Percentiles rank a stretch among this genome's conserved stretches.
phyloP scores from a whole-genome alignment of 371 early-diverging fungal species.

The Funneliformis caledonium region DNA sequence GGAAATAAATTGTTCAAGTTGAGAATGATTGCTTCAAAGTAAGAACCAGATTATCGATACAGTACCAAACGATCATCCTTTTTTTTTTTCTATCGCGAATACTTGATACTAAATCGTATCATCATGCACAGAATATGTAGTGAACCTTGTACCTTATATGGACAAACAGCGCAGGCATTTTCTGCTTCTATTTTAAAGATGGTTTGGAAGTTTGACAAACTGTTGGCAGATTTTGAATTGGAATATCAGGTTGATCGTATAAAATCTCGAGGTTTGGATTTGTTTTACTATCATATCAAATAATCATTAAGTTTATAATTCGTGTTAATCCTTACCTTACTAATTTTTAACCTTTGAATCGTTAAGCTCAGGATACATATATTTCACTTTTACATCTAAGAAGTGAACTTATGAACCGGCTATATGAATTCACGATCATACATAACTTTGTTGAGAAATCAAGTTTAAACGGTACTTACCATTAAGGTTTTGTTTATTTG shows the following conservation, averaged over 20 bases:
- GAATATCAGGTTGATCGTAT: background rate
- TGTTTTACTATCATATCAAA: background rate
- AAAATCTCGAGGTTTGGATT: constrained; percentile 1
- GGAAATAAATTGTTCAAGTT: constrained; percentile 18
- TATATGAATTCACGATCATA: constrained; percentile 5
- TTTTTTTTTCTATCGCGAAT: background rate
- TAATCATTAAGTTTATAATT: background rate
- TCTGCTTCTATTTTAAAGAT: constrained; percentile 26
- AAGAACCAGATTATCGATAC: background rate
- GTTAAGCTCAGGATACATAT: background rate
- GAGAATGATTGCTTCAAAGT: constrained; percentile 22
- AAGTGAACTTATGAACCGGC: background rate
- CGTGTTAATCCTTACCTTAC: background rate
- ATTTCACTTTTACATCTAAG: constrained; percentile 10
- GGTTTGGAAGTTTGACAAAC: constrained; percentile 35
- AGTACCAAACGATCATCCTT: background rate
- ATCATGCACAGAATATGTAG: constrained; percentile 16
- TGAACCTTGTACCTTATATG: constrained; percentile 18
- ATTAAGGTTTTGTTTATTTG: background rate
- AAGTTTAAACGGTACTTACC: background rate
- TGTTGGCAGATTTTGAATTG: constrained; percentile 17
- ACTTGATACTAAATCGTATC: background rate
- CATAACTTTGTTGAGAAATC: constrained; percentile 7
- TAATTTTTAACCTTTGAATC: background rate
- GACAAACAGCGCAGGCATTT: constrained; percentile 36